Evolutionary conservation across 2,329 filamentous ascomycete genomes (phyloP).

Genomic region (Venturia oleaginea): DNA sequence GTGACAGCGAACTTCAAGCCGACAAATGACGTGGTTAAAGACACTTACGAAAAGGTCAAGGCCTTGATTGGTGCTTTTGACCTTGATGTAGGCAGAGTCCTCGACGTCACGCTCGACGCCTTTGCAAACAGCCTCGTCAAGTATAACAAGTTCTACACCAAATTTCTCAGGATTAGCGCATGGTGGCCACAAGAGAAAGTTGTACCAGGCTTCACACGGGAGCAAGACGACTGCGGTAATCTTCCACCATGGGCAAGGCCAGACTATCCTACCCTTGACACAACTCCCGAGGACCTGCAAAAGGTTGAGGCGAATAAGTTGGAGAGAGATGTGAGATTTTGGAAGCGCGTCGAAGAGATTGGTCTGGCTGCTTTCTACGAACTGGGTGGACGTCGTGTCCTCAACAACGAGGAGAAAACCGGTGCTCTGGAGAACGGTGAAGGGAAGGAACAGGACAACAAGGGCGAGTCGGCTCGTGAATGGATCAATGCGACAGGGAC

Average conservation of each 20-base stretch:
- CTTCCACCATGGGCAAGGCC: constrained; percentile 83
- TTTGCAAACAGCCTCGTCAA: constrained; percentile 91
- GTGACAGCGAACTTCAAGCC: constrained; percentile 67
- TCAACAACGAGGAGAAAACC: constrained; percentile 41
- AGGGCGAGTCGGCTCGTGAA: constrained; percentile 24
- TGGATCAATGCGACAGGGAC: constrained; percentile 80
- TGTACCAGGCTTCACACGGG: constrained; percentile 34
- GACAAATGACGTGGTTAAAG: constrained; percentile 66
- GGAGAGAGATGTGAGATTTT: constrained; percentile 66
- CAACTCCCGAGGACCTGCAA: constrained; percentile 22
- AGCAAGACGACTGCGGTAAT: constrained; percentile 44
- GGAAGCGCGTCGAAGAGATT: constrained; percentile 65
- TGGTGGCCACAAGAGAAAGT: constrained; percentile 81
- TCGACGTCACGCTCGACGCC: constrained; percentile 91
- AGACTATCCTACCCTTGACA: constrained; percentile 26
- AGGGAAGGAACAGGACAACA: constrained; percentile 13
- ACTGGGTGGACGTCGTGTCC: constrained; percentile 62
- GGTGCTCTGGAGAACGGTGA: constrained; percentile 9
- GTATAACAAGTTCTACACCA: constrained; percentile 89
- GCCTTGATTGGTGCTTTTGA: constrained; percentile 95
- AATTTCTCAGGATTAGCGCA: constrained; percentile 80
- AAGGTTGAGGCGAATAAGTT: constrained; percentile 55
- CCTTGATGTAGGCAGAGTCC: constrained; percentile 84
- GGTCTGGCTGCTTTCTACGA: constrained; percentile 85
- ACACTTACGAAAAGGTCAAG: constrained; percentile 86